Base-by-base conservation (phyloP, 2,329 filamentous ascomycete genomes). In the Cladophialophora chaetospira region DNA sequence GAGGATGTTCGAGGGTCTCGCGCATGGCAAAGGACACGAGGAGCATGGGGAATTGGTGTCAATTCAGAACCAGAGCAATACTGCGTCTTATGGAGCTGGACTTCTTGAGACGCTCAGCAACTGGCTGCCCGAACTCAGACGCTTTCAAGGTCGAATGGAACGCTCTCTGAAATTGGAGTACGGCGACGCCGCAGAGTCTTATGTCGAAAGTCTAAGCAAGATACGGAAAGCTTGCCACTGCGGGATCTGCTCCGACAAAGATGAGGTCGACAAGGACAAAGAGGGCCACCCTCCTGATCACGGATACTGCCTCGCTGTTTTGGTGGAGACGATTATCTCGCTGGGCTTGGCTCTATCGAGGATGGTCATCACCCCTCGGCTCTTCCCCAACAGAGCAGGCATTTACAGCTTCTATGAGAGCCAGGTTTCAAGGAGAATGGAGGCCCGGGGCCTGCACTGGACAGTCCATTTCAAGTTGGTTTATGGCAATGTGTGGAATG, bases 401-500 rank as follows among this genome's bases (percentile, higher is more conserved):
- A 56, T 65, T 28, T 58, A 61, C 28, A 58, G 60, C 35, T 58
- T 64, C 57, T 65, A 65, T 35, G 33, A 53, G 6, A 53, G 53
- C 17, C 63, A 65, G 21, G 61, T 60, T 15, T 47, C 62, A 23
- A 61, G 62, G 53, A 36, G 61, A 35, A 40, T 64, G 43, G 55
- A 60, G 21, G 61, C 63, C 2, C 61, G 58, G 15, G 61, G 61
- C 23, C 19, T 47, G 33, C 57, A 55, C 43, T 58, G 53, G 53
- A 56, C 44, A 11, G 35, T 59, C 50, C 53, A 61, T 35, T 63
- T 65, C 47, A 56, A 57, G 42, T 49, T 63, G n/a, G 53, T 65
- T 10, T 65, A 63, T 31, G 58, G 60, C 43, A 60, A 62, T 29
- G 63, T 64, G 28, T 65, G 63, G 63, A 64, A 64, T 35, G 63